phyloP scores from a whole-genome alignment of 192 early-diverging fungal species.

The Phycomyces blakesleeanus region DNA sequence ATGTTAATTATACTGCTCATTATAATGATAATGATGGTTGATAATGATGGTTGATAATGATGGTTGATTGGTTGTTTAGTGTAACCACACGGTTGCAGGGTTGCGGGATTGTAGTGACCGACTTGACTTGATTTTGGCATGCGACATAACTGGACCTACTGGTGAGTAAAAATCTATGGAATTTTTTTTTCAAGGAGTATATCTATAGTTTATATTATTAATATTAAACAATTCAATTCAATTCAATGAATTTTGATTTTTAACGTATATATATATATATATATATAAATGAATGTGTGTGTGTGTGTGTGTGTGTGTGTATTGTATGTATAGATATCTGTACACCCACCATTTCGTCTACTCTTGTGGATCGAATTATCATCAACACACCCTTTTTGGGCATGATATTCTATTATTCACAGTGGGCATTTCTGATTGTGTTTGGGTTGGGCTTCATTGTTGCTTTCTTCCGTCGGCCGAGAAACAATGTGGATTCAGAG shows the following conservation, averaged over 20 bases:
- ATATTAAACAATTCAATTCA: too few relatives aligned
- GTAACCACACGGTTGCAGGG: conserved; percentile 44
- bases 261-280: too few relatives aligned
- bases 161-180: too few relatives aligned
- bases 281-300: too few relatives aligned
- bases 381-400: conserved; percentile 53
- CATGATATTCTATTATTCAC: conserved; percentile 47
- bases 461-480: conserved; percentile 33
- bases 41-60: too few relatives aligned
- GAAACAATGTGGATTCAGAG: conserved; percentile 36
- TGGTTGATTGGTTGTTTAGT: conserved; percentile 32
- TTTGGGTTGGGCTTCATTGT: conserved; percentile 39
- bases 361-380: conserved; percentile 41
- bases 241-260: too few relatives aligned
- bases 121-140: conserved; percentile 50
- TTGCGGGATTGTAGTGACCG: conserved; percentile 44
- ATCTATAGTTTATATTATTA: too few relatives aligned
- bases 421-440: conserved; percentile 50
- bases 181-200: too few relatives aligned
- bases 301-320: too few relatives aligned
- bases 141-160: conserved; percentile 50
- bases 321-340: too few relatives aligned
- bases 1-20: too few relatives aligned
- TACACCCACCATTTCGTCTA: conserved; percentile 54
- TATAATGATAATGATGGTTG: too few relatives aligned